Evolutionary conservation across 202 grass and related monocot genomes (phyloP).

Genomic region (Schoenoplectus triqueter): DNA sequence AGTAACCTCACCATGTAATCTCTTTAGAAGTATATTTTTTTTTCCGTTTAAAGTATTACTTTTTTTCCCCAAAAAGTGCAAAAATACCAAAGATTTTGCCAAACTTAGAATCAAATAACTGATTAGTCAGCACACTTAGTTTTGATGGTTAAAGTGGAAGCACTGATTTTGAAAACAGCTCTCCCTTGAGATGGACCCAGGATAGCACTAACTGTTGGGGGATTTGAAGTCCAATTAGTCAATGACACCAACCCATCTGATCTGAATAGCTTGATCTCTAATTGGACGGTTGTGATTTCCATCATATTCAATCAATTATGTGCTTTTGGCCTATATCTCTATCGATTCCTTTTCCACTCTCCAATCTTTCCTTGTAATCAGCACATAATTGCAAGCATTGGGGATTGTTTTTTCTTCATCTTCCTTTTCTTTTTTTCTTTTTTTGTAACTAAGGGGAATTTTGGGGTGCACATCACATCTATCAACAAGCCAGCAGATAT

Average conservation of each 20-base stretch:
- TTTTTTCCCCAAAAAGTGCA: conserved; percentile 1
- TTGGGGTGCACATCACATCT: background rate
- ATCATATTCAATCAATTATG: background rate
- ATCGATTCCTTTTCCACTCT: background rate
- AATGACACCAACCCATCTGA: background rate
- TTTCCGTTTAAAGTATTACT: conserved; percentile 17
- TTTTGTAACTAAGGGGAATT: background rate
- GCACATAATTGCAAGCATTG: background rate
- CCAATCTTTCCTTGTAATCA: conserved; percentile 3
- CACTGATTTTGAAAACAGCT: background rate
- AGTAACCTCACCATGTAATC: background rate
- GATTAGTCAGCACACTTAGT: conserved; percentile 19
- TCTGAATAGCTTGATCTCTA: background rate
- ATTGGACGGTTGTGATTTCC: conserved; percentile 11
- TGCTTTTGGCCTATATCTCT: background rate
- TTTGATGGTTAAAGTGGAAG: conserved; percentile 36
- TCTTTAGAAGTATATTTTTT: background rate
- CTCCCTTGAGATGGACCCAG: conserved; percentile 4
- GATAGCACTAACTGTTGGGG: conserved; percentile 1
- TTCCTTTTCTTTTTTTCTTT: background rate
- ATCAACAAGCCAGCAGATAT: background rate
- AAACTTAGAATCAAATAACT: conserved; percentile 26
- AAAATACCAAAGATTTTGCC: conserved; percentile 5
- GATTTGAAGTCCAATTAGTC: background rate
- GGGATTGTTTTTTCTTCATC: background rate